These are phyloP conservation scores for Artemisia annua DNA, from an alignment of 129 eudicot genomes.

Conservation along the genomic window DNA sequence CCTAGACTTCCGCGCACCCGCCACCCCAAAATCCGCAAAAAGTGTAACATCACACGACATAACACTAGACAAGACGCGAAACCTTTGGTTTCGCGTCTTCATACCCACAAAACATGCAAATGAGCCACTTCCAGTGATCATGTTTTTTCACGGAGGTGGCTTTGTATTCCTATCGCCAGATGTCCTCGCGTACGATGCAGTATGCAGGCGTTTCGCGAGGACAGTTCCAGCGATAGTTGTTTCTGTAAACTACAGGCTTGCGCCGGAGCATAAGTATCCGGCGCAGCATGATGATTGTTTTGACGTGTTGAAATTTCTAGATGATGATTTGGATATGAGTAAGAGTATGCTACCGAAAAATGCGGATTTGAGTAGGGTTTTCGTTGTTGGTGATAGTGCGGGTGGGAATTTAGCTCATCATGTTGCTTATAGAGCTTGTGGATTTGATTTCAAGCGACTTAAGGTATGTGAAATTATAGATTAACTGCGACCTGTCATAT, in stretches of 20 bases:
- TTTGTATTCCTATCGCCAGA: constrained; percentile 15
- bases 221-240: constrained; percentile 21
- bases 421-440: constrained; percentile 27
- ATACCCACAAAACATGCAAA: background rate
- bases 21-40: constrained; percentile 12
- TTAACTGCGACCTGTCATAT: no score
- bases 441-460: constrained; percentile 14
- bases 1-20: background rate
- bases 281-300: constrained; percentile 30
- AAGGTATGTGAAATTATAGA: constrained; percentile 16
- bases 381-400: constrained; percentile 33
- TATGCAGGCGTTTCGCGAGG: constrained; percentile 24
- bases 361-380: constrained; percentile 17
- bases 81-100: constrained; percentile 27
- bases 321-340: constrained; percentile 9
- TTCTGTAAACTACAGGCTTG: constrained; percentile 29
- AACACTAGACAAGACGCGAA: constrained; percentile 12
- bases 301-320: constrained; percentile 28
- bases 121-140: constrained; percentile 17
- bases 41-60: constrained; percentile 20
- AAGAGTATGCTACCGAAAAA: constrained; percentile 19
- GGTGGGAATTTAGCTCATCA: constrained; percentile 35
- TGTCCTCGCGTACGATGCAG: constrained; percentile 11
- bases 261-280: constrained; percentile 32
- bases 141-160: constrained; percentile 35